A percentile compares a stretch with the other conserved stretches of the same genome.
These are phyloP conservation scores for Sophora flavescens DNA, from an alignment of 306 rosid species.

Conservation along the genomic window DNA sequence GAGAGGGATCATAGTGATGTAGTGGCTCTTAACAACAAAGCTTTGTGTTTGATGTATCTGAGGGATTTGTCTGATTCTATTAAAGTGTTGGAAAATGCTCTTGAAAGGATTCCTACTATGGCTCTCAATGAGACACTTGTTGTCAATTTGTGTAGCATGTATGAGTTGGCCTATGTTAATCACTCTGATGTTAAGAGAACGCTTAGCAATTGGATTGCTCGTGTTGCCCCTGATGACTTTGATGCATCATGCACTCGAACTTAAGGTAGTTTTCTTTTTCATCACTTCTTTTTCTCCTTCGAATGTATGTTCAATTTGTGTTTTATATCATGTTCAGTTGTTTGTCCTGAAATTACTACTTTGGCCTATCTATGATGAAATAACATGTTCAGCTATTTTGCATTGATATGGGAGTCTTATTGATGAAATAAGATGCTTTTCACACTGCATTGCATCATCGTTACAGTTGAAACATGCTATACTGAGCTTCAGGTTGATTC, in stretches of 20 bases:
- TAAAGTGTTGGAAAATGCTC: conserved; percentile 85
- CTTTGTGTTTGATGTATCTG: conserved; percentile 91
- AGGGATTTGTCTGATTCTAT: conserved; percentile 95
- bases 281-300: conserved; percentile 19
- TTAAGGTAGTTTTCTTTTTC: conserved; percentile 57
- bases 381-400: neutral
- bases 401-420: neutral
- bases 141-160: conserved; percentile 95
- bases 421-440: conserved; percentile 10
- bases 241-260: conserved; percentile 81
- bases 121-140: conserved; percentile 86
- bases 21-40: conserved; percentile 84
- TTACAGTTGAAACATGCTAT: neutral
- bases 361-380: conserved; percentile 9
- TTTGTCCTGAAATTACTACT: conserved; percentile 1
- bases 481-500: conserved; percentile 8
- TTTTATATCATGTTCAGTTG: neutral
- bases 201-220: conserved; percentile 90
- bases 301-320: conserved; percentile 40
- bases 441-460: conserved; percentile 7
- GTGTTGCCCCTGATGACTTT: conserved; percentile 97
- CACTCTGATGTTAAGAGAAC: conserved; percentile 91
- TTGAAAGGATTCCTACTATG: conserved; percentile 88
- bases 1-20: conserved; percentile 76
- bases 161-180: conserved; percentile 93